These are phyloP conservation scores for Fusarium sp. DNA, from an alignment of 2,329 filamentous ascomycete genomes.

Conservation along the genomic window DNA sequence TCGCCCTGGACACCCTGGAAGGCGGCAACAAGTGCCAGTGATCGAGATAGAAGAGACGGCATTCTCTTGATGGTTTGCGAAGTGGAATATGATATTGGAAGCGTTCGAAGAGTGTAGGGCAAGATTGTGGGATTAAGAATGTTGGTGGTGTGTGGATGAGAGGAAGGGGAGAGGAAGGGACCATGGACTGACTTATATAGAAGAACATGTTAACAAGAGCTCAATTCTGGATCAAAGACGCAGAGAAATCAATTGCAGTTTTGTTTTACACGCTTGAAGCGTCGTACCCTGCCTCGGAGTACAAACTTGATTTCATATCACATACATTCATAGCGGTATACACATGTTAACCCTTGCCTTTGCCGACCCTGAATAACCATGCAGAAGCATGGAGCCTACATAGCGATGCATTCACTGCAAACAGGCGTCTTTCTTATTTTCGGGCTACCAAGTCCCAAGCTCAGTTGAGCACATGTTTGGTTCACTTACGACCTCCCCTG, in stretches of 20 bases:
- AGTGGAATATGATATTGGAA: background rate
- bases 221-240: background rate
- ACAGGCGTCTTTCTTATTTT: too few species aligned
- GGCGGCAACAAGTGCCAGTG: slow-evolving; percentile 44
- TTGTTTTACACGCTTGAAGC: background rate
- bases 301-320: too few species aligned
- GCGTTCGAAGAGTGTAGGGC: background rate
- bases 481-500: too few species aligned
- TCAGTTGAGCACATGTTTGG: too few species aligned
- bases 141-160: background rate
- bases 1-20: slow-evolving; percentile 41
- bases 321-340: too few species aligned
- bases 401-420: too few species aligned
- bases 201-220: background rate
- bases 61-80: slow-evolving; percentile 35
- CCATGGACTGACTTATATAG: background rate
- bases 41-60: slow-evolving; percentile 42
- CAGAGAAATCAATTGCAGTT: background rate
- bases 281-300: background rate
- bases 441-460: too few species aligned
- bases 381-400: too few species aligned
- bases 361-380: too few species aligned
- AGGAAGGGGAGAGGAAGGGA: background rate
- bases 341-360: too few species aligned
- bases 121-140: background rate